Conservation (phyloP, 805 yeast genomes). For the Barnettozyma sucrosica region DNA sequence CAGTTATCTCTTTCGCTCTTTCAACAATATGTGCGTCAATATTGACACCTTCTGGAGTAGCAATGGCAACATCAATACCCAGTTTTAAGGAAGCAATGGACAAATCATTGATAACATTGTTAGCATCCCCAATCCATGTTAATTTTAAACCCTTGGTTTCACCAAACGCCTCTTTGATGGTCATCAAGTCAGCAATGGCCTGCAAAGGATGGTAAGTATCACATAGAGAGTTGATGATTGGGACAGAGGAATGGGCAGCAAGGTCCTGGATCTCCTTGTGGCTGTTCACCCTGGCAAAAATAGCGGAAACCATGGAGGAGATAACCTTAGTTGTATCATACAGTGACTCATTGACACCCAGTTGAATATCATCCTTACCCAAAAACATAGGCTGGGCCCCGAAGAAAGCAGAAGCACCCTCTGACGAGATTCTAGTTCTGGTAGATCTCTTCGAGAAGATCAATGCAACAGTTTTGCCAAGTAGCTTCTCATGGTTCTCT, state of each 20-base stretch:
- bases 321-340: slow-evolving; percentile 86
- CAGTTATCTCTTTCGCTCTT: slow-evolving; percentile 49
- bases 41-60: slow-evolving; percentile 75
- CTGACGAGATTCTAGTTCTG: slow-evolving; percentile 88
- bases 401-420: slow-evolving; percentile 88
- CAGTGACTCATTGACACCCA: slow-evolving; percentile 90
- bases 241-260: slow-evolving; percentile 75
- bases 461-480: slow-evolving; percentile 79
- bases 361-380: slow-evolving; percentile 93
- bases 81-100: slow-evolving; percentile 79
- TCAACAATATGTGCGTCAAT: slow-evolving; percentile 50
- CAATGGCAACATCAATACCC: slow-evolving; percentile 77
- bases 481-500: slow-evolving; percentile 43
- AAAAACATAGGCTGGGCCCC: slow-evolving; percentile 96
- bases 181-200: slow-evolving; percentile 85
- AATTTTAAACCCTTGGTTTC: slow-evolving; percentile 57
- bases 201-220: slow-evolving; percentile 93
- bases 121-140: slow-evolving; percentile 96
- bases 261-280: slow-evolving; percentile 79
- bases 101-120: slow-evolving; percentile 91
- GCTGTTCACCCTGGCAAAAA: slow-evolving; percentile 90
- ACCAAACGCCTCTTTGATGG: slow-evolving; percentile 75
- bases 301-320: slow-evolving; percentile 93
- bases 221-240: slow-evolving; percentile 89
- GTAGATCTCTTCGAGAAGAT: slow-evolving; percentile 90